Base-by-base conservation (phyloP, 2,329 filamentous ascomycete genomes). In the Ceratocystis albifundus region DNA sequence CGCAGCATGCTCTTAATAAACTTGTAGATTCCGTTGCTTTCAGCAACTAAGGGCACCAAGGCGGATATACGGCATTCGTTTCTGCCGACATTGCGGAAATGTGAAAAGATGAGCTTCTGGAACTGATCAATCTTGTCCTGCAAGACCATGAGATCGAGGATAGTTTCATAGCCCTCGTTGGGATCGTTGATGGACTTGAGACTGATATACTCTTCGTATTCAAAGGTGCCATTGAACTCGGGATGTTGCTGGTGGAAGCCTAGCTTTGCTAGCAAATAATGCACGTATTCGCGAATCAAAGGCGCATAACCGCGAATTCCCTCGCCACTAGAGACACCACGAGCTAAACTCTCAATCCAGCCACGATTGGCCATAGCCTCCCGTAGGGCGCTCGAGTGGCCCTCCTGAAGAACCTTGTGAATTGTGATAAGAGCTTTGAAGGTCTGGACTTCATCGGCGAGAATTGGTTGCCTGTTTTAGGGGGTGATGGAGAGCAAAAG, bases 1-100 rank as follows among this genome's bases (percentile, higher is more conserved):
- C 94, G 85, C 69, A 99, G 78, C 94, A 99, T 99, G 87, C 94
- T 99, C 0, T 94, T 99, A 70, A 96, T 92, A 75, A 99, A 99
- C 77, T 97, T 97, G 81, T 99, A 99, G 71, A 99, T 97, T 61
- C 94, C 94, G 76, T 97, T 99, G 75, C 91, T 97, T 79, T 99
- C 94, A 74, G 96, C 90, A 2, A 99, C 94, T 55, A 99, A 79
- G 1, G 92, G 90, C 25, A 97, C 92, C 65, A 99, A 78, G 1
- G 94, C 90, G 15, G 93, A 95, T 72, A 99, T 99, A 69, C 93
- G 84, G 76, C 93, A 97, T 76, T 99, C 94, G 73, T 97, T 99
- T 77, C 96, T 96, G 61, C 88, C 87, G 30, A 92, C 89, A 70
- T 87, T 85, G 68, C 92, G 87, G 78, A 99, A 97, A 76, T 97